These are phyloP conservation scores for Aegilops umbellulata DNA, from an alignment of 176 grass and related monocot species.

Conservation along the genomic window DNA sequence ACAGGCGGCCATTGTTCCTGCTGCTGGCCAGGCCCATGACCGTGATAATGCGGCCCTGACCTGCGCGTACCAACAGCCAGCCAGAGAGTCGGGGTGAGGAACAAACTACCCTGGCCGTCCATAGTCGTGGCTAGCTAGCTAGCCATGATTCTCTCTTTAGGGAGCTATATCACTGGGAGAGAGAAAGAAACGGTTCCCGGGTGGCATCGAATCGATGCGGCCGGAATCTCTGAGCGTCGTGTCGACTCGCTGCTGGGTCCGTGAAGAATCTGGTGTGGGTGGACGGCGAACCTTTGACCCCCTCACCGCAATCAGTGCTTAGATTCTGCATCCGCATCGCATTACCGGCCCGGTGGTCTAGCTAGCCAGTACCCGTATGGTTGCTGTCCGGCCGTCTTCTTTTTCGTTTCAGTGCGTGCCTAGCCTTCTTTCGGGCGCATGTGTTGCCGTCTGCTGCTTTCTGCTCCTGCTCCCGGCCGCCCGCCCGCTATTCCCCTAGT, in stretches of 20 bases:
- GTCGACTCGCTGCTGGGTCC: constrained; percentile 2
- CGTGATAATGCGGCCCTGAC: background rate
- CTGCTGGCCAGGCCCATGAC: too few species aligned
- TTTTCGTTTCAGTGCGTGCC: constrained; percentile 3
- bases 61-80: background rate
- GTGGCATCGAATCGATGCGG: background rate
- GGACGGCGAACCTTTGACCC: constrained; percentile 19
- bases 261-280: constrained; percentile 16
- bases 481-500: background rate
- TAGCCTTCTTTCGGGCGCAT: background rate
- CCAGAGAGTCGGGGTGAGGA: background rate
- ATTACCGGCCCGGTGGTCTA: background rate
- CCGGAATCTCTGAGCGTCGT: constrained; percentile 23
- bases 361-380: too few species aligned
- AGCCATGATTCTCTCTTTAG: background rate
- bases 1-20: too few species aligned
- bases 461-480: background rate
- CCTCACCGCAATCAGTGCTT: background rate
- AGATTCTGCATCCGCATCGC: constrained; percentile 35
- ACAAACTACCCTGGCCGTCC: background rate
- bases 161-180: background rate
- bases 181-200: background rate
- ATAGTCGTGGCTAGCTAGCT: background rate
- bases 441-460: too few species aligned
- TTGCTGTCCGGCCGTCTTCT: background rate